Percentiles rank a stretch among this genome's conserved stretches.
These are phyloP conservation scores for Fagus crenata DNA, from an alignment of 306 rosid genomes.

Conservation along the genomic window DNA sequence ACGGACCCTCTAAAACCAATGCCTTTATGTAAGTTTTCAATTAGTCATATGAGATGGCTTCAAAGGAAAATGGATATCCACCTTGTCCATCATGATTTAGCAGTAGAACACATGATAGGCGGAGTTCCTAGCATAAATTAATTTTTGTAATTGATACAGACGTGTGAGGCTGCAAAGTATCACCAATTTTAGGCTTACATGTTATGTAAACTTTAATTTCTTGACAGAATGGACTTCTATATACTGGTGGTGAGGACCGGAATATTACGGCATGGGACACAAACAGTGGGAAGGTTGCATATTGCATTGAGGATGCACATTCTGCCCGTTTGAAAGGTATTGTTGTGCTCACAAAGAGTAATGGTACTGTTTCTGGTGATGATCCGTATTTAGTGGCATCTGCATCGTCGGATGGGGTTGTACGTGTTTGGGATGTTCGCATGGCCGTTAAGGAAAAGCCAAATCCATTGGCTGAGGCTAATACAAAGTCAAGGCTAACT, in stretches of 20 bases:
- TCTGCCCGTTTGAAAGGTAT: constrained; percentile 78
- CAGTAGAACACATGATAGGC: not conserved
- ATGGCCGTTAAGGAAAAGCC: constrained; percentile 63
- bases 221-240: constrained; percentile 70
- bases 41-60: not conserved
- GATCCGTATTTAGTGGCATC: constrained; percentile 75
- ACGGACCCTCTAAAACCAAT: not conserved
- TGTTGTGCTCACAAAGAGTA: constrained; percentile 51
- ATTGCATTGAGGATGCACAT: constrained; percentile 76
- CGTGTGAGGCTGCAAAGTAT: not conserved
- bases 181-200: not conserved
- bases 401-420: constrained; percentile 84
- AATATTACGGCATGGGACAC: constrained; percentile 79
- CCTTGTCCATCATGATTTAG: not conserved
- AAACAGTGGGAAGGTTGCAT: constrained; percentile 72
- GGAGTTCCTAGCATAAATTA: not conserved
- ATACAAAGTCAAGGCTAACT: constrained; percentile 77
- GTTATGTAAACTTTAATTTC: not conserved
- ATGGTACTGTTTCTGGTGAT: constrained; percentile 46
- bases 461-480: constrained; percentile 71
- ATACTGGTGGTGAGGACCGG: constrained; percentile 81
- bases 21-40: not conserved
- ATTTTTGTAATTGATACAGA: not conserved
- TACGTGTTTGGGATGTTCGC: constrained; percentile 94
- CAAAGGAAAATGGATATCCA: not conserved